A percentile compares a stretch with the other conserved stretches of the same genome.
Evolutionary conservation across 1,284 basidiomycete species (phyloP).

Genomic region (Cutaneotrichosporon sp.): DNA sequence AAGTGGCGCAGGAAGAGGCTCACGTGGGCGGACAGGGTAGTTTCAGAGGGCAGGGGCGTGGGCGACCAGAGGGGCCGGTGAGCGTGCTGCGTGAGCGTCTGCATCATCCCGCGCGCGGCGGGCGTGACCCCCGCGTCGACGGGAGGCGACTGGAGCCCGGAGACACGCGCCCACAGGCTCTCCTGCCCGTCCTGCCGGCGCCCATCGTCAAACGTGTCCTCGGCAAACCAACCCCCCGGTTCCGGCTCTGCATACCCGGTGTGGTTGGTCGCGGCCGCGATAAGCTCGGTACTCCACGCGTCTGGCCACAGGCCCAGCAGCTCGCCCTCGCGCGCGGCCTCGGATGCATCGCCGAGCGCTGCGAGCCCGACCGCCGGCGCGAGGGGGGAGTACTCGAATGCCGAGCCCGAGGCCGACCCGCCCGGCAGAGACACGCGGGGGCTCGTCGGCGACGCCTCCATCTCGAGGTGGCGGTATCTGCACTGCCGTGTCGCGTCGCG

Average conservation of each 20-base stretch:
- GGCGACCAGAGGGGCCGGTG: conserved; percentile 26
- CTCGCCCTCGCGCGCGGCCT: background rate
- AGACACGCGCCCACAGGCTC: conserved; percentile 19
- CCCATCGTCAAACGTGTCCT: no score
- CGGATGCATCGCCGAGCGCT: background rate
- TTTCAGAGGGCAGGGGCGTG: conserved; percentile 29
- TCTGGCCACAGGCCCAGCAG: background rate
- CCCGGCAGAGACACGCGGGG: background rate
- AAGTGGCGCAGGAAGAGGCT: conserved; percentile 31
- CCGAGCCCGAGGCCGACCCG: background rate
- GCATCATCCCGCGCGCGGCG: conserved; percentile 19
- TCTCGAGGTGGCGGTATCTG: conserved; percentile 21
- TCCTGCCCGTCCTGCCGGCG: conserved; percentile 30
- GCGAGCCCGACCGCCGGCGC: background rate
- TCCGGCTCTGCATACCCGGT: conserved; percentile 23
- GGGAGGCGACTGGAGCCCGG: background rate
- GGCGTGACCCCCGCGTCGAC: background rate
- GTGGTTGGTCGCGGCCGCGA: conserved; percentile 19
- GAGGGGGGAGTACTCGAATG: background rate
- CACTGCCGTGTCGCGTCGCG: conserved; percentile 6
- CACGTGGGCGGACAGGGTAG: conserved; percentile 24
- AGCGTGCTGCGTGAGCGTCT: conserved; percentile 22
- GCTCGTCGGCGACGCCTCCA: conserved; percentile 6
- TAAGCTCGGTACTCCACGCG: conserved; percentile 17
- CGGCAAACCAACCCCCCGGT: conserved; percentile 19